Evolutionary conservation across 345 rosid genomes (phyloP), one percentile per base, ranked within the genome.

Genomic region (Zanthoxylum bungeanum): DNA sequence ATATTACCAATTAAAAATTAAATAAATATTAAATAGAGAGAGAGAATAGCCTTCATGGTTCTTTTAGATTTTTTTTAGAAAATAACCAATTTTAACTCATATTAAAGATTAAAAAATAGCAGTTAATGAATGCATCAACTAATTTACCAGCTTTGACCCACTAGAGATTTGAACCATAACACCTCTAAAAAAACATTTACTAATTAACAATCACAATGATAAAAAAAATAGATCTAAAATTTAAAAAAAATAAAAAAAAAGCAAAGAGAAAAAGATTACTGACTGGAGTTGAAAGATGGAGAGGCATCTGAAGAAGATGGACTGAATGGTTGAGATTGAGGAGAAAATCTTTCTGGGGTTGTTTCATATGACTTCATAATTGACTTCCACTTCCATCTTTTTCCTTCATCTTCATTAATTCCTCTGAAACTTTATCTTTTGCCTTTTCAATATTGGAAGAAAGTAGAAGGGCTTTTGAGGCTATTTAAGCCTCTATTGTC

Each of bases 301-400:
- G 70, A 39, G 11, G 30, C 64, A 52, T 36, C 24, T 1, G 61
- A 70, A 14, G 68, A 67, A 60, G 74, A 75, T 40, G 83, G 59
- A 52, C 73, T 75, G 36, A 63, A 56, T 17, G 76, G 67, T 22
- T 72, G 73, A 33, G 71, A 72, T 2, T 30, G 40, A 27, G 82
- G 69, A 62, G 68, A 75, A 37, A 40, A 65, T 28, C 79, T 69
- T 53, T 76, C 77, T 21, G 75, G 83, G 24, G 73, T 67, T 4
- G 75, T 63, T 31, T 78, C 75, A 25, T 59, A 50, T 4, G 74
- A 69, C 56, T 57, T 71, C 73, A 53, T 46, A 4, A 31, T 50
- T 22, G 28, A 27, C 31, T 16, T 66, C 7, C 19, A 17, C 46
- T 72, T 22, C 34, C 12, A 36, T 9, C 28, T 31, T 25, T 44